Evolutionary conservation across 495 filamentous ascomycete species (phyloP), one percentile per base, ranked within the genome.

Genomic region (Daldinia loculata): DNA sequence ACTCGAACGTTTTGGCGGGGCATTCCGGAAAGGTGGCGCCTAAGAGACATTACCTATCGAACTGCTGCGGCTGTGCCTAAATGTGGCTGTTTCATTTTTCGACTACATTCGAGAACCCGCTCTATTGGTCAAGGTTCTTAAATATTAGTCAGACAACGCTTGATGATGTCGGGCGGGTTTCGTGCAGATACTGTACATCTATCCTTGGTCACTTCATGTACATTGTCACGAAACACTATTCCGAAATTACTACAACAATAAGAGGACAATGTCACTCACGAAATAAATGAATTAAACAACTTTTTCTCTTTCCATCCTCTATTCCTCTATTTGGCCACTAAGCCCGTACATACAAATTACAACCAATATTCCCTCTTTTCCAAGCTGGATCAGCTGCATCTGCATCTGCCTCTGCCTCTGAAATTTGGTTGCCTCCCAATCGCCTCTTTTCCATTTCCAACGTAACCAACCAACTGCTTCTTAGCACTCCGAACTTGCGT

Each of bases 141-240:
- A 17, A 32, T 56, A 32, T 52, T 43, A 57, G 56, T 60, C 66
- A 68, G 61, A 56, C 12, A 64, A 45, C 56, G 61, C 67, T 62
- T 51, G 63, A 71, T 71, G 63, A 67, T 67, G 69, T 71, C 69
- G 69, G 68, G 62, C 56, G 63, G 63, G 56, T 67, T 71, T 63
- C 51, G 56, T 56, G 50, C 45, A 50, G 59, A 62, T 64, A n/a
- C n/a, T n/a, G n/a, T n/a, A 52, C 53, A 52, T 58, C 60, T 53
- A 43, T 27, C 36, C 56, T 15, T 32, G 29, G 29, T 32, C 38
- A 60, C 56, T 19, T 36, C n/a, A 60, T 60, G n/a, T 45, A 59
- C 60, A 62, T 64, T 41, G 41, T 68, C 58, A 68, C 58, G 66
- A 68, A 68, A 62, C 58, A 56, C 39, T 30, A 56, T 62, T 56